These are phyloP conservation scores for Helotiales sp. DNA, from an alignment of 2,329 filamentous ascomycete genomes.

Conservation along the genomic window DNA sequence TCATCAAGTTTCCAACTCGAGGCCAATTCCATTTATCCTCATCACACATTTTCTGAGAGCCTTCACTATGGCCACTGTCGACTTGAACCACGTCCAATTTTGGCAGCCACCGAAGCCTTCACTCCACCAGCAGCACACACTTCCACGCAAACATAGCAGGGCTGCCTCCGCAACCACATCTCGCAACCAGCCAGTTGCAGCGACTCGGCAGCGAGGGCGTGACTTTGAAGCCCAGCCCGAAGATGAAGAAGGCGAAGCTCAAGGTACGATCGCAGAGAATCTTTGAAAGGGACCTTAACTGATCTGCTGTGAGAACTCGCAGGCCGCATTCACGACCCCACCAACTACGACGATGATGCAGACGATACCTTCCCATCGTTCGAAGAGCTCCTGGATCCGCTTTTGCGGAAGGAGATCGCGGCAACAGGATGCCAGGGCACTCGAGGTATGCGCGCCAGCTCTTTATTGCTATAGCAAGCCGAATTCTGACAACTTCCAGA, in stretches of 20 bases:
- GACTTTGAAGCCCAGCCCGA: too few species aligned
- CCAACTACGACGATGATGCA: background rate
- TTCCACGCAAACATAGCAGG: too few species aligned
- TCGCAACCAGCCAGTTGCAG: too few species aligned
- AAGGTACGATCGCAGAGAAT: constrained; percentile 5
- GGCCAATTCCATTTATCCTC: background rate
- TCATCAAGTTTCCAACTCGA: constrained; percentile 1
- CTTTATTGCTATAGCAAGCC: too few species aligned
- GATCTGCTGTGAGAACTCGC: constrained; percentile 4
- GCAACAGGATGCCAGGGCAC: background rate
- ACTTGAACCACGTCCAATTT: too few species aligned
- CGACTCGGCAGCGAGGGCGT: too few species aligned
- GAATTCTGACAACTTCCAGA: too few species aligned
- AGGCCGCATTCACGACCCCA: background rate
- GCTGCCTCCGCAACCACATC: too few species aligned
- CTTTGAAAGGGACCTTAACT: constrained; percentile 2
- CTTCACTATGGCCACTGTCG: background rate
- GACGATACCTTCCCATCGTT: constrained; percentile 10
- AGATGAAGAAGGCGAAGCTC: too few species aligned
- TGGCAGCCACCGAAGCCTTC: background rate
- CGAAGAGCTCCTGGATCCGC: constrained; percentile 3
- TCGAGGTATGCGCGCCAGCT: too few species aligned
- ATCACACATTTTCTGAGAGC: background rate
- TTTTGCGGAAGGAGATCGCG: background rate
- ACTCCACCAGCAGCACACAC: too few species aligned